Base-by-base conservation (phyloP, 2,329 filamentous ascomycete genomes). In the Hortaea werneckii region DNA sequence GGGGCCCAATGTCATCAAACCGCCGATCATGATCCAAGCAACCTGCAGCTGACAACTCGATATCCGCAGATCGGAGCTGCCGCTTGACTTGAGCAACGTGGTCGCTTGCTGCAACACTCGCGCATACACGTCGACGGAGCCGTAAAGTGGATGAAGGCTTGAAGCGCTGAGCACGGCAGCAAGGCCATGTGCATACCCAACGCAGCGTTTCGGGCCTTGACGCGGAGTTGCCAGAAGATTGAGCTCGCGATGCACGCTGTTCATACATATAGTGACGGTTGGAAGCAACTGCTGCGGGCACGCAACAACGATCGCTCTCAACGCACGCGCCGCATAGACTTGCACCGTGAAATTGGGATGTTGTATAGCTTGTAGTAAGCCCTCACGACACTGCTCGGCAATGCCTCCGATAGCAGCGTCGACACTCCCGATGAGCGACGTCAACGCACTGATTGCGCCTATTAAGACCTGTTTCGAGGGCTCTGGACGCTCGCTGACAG, bases 271-370 rank as follows among this genome's bases (percentile, higher is more conserved):
- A 0, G 90, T 94, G 12, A 96, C 80, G 52, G 88, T 92, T 2
- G 87, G 86, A 5, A 96, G 71, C 5, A 98, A 77, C 61, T 96
- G 90, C 55, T 94, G 86, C 4, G 92, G 92, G 56, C 88, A 95
- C 10, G 88, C 88, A 38, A 95, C 73, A 1, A 94, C 86, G 59
- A 96, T 92, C 0, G 78, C 80, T 55, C 90, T 87, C 56, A 96
- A 72, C 59, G 88, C 95, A 50, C 85, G 79, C 4, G 92, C 87
- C 1, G 87, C 83, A 58, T 92, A 85, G 3, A 96, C 81, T 61
- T 98, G 92, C 2, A 98, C 92, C 4, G 88, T 92, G 65, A 96
- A 96, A 66, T 87, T 95, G 0, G 89, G 87, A 65, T 98, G 92
- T 57, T 94, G 87, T 27, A 96, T 72, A 5, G 95, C 86, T 63